Evolutionary conservation across 1,284 basidiomycete species (phyloP).

Genomic region (Trichosporon asahii): DNA sequence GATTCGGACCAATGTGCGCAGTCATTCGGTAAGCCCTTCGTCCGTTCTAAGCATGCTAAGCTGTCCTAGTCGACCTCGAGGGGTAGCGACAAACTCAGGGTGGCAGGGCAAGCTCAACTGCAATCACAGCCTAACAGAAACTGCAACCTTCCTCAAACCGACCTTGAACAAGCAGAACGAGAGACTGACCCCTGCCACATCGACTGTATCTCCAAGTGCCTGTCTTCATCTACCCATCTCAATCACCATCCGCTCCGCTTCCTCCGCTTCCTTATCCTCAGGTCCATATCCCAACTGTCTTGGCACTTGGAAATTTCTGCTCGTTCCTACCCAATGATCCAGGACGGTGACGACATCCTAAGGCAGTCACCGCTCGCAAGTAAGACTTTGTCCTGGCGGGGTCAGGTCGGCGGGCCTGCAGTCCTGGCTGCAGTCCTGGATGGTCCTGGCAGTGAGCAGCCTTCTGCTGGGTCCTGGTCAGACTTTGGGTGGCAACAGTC

Average conservation of each 20-base stretch:
- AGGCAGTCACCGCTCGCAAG: conserved; percentile 1
- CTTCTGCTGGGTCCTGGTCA: too few relatives aligned
- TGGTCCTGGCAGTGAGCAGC: not conserved
- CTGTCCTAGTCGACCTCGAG: not conserved
- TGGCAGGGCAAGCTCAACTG: not conserved
- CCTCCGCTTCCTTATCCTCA: not conserved
- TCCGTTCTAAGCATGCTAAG: not conserved
- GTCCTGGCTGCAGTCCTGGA: not conserved
- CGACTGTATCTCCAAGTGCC: too few relatives aligned
- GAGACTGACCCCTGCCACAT: too few relatives aligned
- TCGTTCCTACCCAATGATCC: not conserved
- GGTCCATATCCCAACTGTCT: not conserved
- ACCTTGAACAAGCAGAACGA: too few relatives aligned
- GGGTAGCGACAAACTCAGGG: not conserved
- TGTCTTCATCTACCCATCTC: too few relatives aligned
- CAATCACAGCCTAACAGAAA: not conserved
- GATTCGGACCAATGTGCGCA: not conserved
- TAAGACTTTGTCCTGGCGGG: not conserved
- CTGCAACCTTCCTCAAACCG: not conserved
- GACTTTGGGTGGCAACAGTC: not conserved
- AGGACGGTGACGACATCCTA: not conserved
- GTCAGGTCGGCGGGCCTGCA: not conserved
- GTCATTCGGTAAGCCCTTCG: not conserved
- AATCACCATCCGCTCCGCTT: too few relatives aligned
- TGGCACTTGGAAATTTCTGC: not conserved